These are phyloP conservation scores for Phyllosticta capitalensis DNA, from an alignment of 2,329 filamentous ascomycete species.

Conservation along the genomic window DNA sequence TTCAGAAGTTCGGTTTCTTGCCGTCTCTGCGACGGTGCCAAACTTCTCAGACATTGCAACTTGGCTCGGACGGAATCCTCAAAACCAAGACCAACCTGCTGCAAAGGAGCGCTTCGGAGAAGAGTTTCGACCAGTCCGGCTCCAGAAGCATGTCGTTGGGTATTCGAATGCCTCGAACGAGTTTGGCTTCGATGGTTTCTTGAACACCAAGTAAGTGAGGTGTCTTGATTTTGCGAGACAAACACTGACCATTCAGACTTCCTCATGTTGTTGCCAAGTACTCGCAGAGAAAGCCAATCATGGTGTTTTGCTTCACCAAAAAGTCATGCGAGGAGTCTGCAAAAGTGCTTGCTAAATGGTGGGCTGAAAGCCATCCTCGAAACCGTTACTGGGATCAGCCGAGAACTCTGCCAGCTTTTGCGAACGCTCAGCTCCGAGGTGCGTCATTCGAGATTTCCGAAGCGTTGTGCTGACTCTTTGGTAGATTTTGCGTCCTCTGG, in stretches of 20 bases:
- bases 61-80: conserved; percentile 63
- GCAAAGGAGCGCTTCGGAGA: conserved; percentile 63
- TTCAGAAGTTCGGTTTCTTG: conserved; percentile 66
- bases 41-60: conserved; percentile 71
- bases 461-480: conserved; percentile 11
- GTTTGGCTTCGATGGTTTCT: conserved; percentile 63
- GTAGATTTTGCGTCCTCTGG: conserved; percentile 44
- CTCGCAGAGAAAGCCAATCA: conserved; percentile 62
- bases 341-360: conserved; percentile 56
- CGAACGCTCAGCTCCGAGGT: conserved; percentile 52
- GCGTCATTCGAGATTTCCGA: conserved; percentile 14
- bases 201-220: conserved; percentile 46
- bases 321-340: conserved; percentile 62
- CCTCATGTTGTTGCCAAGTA: conserved; percentile 57
- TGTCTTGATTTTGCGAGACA: neutral
- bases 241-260: conserved; percentile 40
- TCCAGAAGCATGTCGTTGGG: conserved; percentile 69
- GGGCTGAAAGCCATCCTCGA: conserved; percentile 41
- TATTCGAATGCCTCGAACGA: conserved; percentile 57
- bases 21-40: conserved; percentile 73
- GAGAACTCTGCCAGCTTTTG: conserved; percentile 39
- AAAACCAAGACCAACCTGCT: conserved; percentile 53
- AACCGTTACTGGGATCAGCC: conserved; percentile 58
- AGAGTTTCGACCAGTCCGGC: conserved; percentile 66
- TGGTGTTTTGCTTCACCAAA: conserved; percentile 75